Evolutionary conservation across 208 protist genomes (phyloP).

Genomic region (Leishmania major): DNA sequence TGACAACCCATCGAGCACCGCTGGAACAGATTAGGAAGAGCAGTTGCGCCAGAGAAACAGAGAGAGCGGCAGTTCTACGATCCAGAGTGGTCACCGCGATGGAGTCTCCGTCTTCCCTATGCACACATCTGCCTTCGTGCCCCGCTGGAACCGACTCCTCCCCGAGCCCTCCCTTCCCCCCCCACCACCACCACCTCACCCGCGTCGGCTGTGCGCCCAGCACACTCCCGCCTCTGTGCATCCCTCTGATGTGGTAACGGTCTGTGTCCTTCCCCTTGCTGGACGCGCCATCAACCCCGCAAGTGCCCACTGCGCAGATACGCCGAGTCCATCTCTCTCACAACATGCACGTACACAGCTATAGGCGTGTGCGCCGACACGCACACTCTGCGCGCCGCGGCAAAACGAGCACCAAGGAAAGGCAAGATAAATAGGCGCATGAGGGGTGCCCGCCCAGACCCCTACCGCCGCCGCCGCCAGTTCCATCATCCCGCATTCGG

Average conservation of each 20-base stretch:
- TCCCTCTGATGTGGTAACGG: not conserved
- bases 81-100: not conserved
- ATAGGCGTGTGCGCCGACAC: not conserved
- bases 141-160: not conserved
- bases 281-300: not conserved
- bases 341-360: not conserved
- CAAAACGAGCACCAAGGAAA: not conserved
- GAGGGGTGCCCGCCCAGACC: not conserved
- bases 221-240: not conserved
- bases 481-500: not conserved
- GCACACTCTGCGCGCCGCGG: not conserved
- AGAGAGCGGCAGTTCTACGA: not conserved
- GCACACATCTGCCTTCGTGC: not conserved
- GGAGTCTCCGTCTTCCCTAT: not conserved
- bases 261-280: not conserved
- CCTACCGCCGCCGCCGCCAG: not conserved
- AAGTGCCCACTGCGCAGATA: not conserved
- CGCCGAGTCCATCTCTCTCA: not conserved
- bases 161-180: no score
- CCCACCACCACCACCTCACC: not conserved
- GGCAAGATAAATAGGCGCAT: not conserved
- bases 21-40: slow-evolving; percentile 5
- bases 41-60: not conserved
- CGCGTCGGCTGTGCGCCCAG: not conserved
- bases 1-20: not conserved